Conservation (phyloP, 768 basidiomycete genomes). For the Megacollybia marginata region DNA sequence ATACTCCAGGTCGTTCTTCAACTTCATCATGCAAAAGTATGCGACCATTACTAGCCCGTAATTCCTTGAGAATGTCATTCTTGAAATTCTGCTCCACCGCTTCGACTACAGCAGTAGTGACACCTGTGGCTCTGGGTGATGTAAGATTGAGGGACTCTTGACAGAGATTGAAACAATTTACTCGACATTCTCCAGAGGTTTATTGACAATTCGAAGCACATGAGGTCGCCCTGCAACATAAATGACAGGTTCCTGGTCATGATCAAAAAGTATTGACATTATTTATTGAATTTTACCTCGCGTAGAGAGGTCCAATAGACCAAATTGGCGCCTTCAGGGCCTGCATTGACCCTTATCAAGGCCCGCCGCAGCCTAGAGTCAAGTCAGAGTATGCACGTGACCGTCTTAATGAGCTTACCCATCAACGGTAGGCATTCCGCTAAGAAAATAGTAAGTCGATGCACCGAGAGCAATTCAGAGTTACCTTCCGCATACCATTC, state of each 20-base stretch:
- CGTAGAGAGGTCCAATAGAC: constrained; percentile 95
- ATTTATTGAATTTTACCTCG: constrained; percentile 43
- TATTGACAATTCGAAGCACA: constrained; percentile 80
- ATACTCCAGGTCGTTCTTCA: constrained; percentile 85
- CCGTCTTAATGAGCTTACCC: constrained; percentile 40
- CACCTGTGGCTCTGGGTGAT: constrained; percentile 73
- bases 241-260: constrained; percentile 78
- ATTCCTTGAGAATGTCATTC: constrained; percentile 77
- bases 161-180: constrained; percentile 30
- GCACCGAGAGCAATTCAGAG: constrained; percentile 5
- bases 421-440: constrained; percentile 92
- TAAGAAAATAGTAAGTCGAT: constrained; percentile 22
- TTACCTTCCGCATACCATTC: constrained; percentile 76
- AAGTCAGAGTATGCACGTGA: background rate
- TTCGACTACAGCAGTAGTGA: constrained; percentile 86
- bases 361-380: constrained; percentile 64
- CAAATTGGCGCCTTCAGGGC: constrained; percentile 62
- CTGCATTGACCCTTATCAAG: constrained; percentile 72
- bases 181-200: constrained; percentile 93
- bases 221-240: constrained; percentile 85
- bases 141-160: background rate
- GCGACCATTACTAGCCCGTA: constrained; percentile 63
- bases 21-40: constrained; percentile 94
- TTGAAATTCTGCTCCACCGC: constrained; percentile 86
- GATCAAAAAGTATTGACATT: background rate